These are phyloP conservation scores for Aspergillus baeticus DNA, from an alignment of 495 filamentous ascomycete species.

Conservation along the genomic window DNA sequence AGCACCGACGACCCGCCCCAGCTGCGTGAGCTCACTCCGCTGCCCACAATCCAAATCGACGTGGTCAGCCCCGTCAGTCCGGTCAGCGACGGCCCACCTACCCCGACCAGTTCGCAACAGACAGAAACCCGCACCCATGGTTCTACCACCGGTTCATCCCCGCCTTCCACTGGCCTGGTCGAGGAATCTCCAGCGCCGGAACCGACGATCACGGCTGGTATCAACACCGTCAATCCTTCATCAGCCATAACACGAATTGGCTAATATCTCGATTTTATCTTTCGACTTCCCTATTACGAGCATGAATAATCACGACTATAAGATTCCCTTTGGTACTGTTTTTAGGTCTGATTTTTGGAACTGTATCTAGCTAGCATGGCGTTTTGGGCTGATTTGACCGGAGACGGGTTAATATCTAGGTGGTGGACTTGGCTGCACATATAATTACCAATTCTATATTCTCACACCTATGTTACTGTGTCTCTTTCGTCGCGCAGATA, in stretches of 20 bases:
- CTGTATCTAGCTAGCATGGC: constrained; percentile 20
- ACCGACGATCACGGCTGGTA: not conserved
- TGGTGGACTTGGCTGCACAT: constrained; percentile 9
- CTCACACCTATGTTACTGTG: not conserved
- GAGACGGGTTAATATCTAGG: not conserved
- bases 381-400: constrained; percentile 13
- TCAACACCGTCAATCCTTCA: not conserved
- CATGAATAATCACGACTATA: constrained; percentile 16
- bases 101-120: constrained; percentile 21
- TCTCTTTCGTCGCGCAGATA: no score
- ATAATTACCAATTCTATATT: not conserved
- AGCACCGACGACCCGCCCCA: constrained; percentile 12
- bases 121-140: not conserved
- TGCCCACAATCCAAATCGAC: constrained; percentile 44
- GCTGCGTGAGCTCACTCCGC: constrained; percentile 23
- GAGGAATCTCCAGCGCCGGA: not conserved
- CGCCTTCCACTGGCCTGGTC: not conserved
- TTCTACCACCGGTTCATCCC: not conserved
- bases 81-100: constrained; percentile 28
- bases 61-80: constrained; percentile 41
- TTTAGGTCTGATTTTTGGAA: not conserved
- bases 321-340: constrained; percentile 8
- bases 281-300: not conserved
- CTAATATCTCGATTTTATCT: not conserved
- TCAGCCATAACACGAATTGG: not conserved